Evolutionary conservation across 1,284 basidiomycete genomes (phyloP), one percentile per base, ranked within the genome.

Genomic region (Anthracocystis walkeri): DNA sequence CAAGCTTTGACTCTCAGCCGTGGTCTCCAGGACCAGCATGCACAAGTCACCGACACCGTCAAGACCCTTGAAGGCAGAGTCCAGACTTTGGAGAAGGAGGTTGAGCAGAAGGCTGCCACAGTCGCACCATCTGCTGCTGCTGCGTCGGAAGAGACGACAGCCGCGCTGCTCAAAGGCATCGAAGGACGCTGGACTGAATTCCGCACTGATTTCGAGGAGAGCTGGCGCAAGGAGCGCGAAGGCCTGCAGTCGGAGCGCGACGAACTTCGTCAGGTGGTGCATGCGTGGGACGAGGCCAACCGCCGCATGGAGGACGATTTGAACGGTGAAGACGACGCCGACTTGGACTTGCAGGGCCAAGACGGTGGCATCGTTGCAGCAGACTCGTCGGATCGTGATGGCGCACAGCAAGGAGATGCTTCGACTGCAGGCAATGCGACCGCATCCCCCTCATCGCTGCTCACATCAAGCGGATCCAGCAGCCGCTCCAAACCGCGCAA

Each of bases 171-270:
- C 63, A 56, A 66, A 29, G 86, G 85, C n/a, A 89, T 93, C 16
- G 93, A 95, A 78, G 90, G 90, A 7, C 90, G 91, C 63, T 95
- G 93, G 92, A 88, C 87, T 33, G 82, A 83, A 8, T 89, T 88
- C 88, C 84, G 80, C 49, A 72, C 73, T 25, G 67, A 75, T 58
- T 82, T 86, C 40, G 86, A 87, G 67, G 77, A 78, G 38, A 77
- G 78, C 20, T 85, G 84, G 82, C 75, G 75, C 57, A 87, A 88
- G 61, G 91, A 94, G 48, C 89, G 92, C 72, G 90, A 93, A 76
- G 91, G 92, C 54, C 94, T 94, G 93, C 89, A 89, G 7, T 87
- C 89, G 25, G 95, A 97, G 86, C 88, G 93, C 2, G 91, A 92
- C 71, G 88, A 92, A 33, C 87, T 97, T 7, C 87, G 88, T 44